phyloP scores from a whole-genome alignment of 2,329 filamentous ascomycete species.

The Colletotrichum tofieldiae region DNA sequence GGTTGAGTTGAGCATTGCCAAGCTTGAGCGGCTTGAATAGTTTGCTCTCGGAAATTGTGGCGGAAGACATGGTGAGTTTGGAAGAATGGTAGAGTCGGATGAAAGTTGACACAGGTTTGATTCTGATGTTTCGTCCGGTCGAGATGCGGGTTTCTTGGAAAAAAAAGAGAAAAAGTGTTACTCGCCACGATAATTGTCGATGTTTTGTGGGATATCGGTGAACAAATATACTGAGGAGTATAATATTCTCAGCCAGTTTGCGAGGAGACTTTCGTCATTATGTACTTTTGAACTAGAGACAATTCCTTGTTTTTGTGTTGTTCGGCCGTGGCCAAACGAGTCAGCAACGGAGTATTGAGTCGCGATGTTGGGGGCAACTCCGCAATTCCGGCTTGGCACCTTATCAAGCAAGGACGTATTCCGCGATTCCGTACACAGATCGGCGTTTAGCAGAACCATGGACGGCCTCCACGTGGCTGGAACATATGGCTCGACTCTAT shows the following conservation, averaged over 20 bases:
- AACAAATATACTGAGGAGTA: not conserved
- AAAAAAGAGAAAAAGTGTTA: not conserved
- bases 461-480: no score
- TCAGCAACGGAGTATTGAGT: constrained; percentile 1
- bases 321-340: not conserved
- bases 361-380: not conserved
- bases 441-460: not conserved
- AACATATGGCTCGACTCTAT: not conserved
- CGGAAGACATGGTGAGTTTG: not conserved
- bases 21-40: constrained; percentile 35
- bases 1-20: constrained; percentile 28
- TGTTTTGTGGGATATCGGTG: not conserved
- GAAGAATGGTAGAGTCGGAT: not conserved
- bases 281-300: not conserved
- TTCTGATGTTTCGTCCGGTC: no score
- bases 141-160: not conserved
- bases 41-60: constrained; percentile 19
- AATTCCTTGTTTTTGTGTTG: constrained; percentile 8
- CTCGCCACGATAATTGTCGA: not conserved
- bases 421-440: constrained; percentile 6
- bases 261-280: not conserved
- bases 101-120: no score
- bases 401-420: constrained; percentile 4
- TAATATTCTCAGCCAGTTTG: not conserved
- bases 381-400: constrained; percentile 12